Conservation (phyloP, 139 green algal genomes). For the Auxenochlorella pyrenoidosa region DNA sequence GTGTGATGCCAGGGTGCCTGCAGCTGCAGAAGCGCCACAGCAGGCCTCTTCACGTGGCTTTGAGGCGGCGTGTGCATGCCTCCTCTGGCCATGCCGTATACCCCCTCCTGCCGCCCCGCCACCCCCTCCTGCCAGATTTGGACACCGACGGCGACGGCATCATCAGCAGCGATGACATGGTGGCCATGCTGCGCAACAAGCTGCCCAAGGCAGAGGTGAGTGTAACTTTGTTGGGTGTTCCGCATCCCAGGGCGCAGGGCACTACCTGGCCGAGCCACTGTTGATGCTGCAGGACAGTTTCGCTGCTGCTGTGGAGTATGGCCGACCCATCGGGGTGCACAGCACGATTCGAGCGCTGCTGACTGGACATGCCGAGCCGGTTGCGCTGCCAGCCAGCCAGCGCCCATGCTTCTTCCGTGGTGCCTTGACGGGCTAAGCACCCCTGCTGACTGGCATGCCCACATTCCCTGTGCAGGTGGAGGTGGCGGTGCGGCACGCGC, state of each 20-base stretch:
- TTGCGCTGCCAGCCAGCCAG: too few species aligned
- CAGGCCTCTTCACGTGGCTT: background rate
- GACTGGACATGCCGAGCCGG: too few species aligned
- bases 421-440: too few species aligned
- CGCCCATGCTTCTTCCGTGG: too few species aligned
- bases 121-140: background rate
- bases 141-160: constrained; percentile 54
- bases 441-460: background rate
- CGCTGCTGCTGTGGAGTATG: too few species aligned
- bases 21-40: constrained; percentile 47
- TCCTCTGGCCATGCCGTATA: background rate
- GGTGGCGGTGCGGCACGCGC: constrained; percentile 76
- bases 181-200: constrained; percentile 68
- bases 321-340: too few species aligned
- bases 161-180: constrained; percentile 59
- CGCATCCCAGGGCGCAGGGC: too few species aligned
- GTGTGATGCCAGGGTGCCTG: too few species aligned
- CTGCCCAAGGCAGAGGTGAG: constrained; percentile 82
- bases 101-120: background rate
- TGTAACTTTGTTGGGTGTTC: too few species aligned
- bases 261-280: too few species aligned
- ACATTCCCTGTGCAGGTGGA: constrained; percentile 45
- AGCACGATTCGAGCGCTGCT: too few species aligned
- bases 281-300: too few species aligned
- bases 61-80: background rate